Conservation (phyloP, 495 filamentous ascomycete species). For the Penicillium silybi region DNA sequence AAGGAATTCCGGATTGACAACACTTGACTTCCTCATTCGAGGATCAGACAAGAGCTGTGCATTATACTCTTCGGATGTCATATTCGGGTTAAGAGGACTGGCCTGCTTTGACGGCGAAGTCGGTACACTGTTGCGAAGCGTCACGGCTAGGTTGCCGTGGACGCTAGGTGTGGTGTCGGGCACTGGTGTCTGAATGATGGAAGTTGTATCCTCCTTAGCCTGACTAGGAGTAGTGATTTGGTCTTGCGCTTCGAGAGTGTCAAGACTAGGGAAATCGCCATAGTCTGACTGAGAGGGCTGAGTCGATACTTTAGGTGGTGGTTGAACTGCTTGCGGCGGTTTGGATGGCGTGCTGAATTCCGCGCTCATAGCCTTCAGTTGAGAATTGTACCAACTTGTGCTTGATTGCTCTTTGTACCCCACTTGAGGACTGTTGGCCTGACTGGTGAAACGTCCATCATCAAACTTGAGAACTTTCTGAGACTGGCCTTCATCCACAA, state of each 20-base stretch:
- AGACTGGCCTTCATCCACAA: conserved; percentile 72
- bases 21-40: conserved; percentile 76
- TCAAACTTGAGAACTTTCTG: conserved; percentile 78
- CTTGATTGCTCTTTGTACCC: conserved; percentile 74
- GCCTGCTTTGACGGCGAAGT: conserved; percentile 6
- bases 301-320: neutral
- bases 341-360: conserved; percentile 7
- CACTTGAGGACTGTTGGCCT: conserved; percentile 49
- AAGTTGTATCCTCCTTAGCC: neutral
- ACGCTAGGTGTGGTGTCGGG: neutral
- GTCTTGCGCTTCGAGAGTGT: conserved; percentile 17
- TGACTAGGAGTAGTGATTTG: neutral
- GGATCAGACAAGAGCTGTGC: conserved; percentile 75
- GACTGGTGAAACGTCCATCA: conserved; percentile 63
- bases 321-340: neutral
- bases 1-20: conserved; percentile 85
- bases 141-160: neutral
- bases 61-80: conserved; percentile 92
- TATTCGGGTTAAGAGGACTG: conserved; percentile 29
- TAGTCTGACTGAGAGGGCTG: conserved; percentile 37
- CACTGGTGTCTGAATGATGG: neutral
- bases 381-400: conserved; percentile 73
- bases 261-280: conserved; percentile 44
- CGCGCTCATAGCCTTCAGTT: conserved; percentile 46
- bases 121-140: neutral